These are phyloP conservation scores for Lomentospora prolificans DNA, from an alignment of 2,329 filamentous ascomycete species.

Conservation along the genomic window DNA sequence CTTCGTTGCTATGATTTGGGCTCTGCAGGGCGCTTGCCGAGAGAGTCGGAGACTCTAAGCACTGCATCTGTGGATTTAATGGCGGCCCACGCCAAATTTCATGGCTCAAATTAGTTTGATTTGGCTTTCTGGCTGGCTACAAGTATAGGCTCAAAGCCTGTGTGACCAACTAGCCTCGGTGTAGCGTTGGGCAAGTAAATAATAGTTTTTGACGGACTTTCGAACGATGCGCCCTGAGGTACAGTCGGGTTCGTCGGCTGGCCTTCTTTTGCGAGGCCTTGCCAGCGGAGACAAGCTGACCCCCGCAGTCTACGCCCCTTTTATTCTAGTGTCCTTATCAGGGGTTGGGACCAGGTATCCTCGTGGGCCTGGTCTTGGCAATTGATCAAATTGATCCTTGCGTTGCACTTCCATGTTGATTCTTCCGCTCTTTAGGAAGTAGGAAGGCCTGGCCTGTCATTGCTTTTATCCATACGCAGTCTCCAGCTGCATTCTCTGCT, in stretches of 20 bases:
- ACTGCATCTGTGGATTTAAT: too few species aligned
- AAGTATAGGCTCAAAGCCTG: too few species aligned
- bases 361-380: background rate
- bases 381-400: background rate
- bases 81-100: too few species aligned
- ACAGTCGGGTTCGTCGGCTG: background rate
- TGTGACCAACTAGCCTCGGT: too few species aligned
- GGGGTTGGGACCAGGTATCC: background rate
- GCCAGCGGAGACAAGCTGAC: background rate
- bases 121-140: too few species aligned
- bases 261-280: background rate
- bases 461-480: background rate
- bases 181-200: too few species aligned
- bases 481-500: background rate
- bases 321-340: background rate
- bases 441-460: background rate
- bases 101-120: too few species aligned
- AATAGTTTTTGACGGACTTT: too few species aligned
- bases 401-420: background rate
- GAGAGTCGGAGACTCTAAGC: too few species aligned
- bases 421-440: background rate
- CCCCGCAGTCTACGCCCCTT: background rate
- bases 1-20: too few species aligned
- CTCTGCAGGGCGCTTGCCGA: too few species aligned
- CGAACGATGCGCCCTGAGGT: background rate